Conservation (phyloP, 805 yeast genomes). For the Schwanniomyces vanrijiae region DNA sequence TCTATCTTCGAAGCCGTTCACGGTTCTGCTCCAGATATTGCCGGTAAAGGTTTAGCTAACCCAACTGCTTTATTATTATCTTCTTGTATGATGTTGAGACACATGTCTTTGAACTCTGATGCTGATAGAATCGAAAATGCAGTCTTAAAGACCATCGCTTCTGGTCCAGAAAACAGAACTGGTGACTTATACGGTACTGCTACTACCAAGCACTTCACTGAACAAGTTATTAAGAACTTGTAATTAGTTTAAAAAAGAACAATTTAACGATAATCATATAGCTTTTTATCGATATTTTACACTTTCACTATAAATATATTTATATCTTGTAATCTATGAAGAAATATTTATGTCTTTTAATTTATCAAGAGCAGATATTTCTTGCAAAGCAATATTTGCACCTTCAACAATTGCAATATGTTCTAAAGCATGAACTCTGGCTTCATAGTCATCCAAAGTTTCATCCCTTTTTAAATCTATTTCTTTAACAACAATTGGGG, state of each 20-base stretch:
- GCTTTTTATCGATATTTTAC: conserved; percentile 1
- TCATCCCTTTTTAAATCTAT: conserved; percentile 71
- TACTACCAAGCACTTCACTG: conserved; percentile 84
- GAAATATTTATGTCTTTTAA: background rate
- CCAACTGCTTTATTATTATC: conserved; percentile 96
- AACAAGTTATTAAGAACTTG: conserved; percentile 81
- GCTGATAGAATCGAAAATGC: conserved; percentile 89
- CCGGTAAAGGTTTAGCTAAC: conserved; percentile 98
- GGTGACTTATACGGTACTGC: conserved; percentile 95
- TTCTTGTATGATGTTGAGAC: conserved; percentile 98
- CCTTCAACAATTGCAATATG: conserved; percentile 95
- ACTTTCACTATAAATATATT: conserved; percentile 3
- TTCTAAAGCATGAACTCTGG: conserved; percentile 78
- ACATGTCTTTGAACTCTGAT: conserved; percentile 82
- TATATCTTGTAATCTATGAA: conserved; percentile 2
- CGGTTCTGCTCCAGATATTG: conserved; percentile 99
- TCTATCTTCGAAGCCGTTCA: conserved; percentile 99
- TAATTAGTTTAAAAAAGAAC: conserved; percentile 24
- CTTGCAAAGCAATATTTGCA: conserved; percentile 58
- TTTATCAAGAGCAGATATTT: conserved; percentile 4
- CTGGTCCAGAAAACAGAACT: conserved; percentile 95
- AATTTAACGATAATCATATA: background rate
- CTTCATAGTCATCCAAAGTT: conserved; percentile 74
- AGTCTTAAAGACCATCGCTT: conserved; percentile 85
- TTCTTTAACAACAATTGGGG: conserved; percentile 82